Conservation (phyloP, 305 asterid species). For the Solanum hybrid region DNA sequence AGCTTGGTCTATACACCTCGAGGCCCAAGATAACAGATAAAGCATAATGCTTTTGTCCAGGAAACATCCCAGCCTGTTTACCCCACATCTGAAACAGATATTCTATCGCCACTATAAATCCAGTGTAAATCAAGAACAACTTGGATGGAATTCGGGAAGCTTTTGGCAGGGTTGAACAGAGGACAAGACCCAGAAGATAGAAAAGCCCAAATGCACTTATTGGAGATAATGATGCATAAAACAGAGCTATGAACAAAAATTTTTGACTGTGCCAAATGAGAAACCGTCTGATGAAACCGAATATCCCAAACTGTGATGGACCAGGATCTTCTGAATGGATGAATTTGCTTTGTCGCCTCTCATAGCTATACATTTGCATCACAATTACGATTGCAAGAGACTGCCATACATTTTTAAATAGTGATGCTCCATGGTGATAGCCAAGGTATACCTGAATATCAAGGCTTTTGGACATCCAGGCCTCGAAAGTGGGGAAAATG, state of each 20-base stretch:
- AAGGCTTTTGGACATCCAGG: slow-evolving; percentile 65
- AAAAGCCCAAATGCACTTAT: slow-evolving; percentile 80
- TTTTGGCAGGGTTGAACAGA: slow-evolving; percentile 69
- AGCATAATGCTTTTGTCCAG: slow-evolving; percentile 71
- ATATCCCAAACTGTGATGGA: slow-evolving; percentile 55
- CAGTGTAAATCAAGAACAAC: slow-evolving; percentile 71
- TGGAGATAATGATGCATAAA: slow-evolving; percentile 89
- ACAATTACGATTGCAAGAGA: slow-evolving; percentile 85
- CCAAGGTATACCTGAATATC: slow-evolving; percentile 65
- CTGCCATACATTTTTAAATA: slow-evolving; percentile 79
- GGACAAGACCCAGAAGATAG: slow-evolving; percentile 72
- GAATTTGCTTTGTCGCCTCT: slow-evolving; percentile 87
- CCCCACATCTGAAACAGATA: slow-evolving; percentile 99
- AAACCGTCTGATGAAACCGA: slow-evolving; percentile 69
- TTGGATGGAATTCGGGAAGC: slow-evolving; percentile 84
- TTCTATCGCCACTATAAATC: slow-evolving; percentile 61
- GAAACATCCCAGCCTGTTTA: slow-evolving; percentile 75
- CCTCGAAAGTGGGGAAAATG: slow-evolving; percentile 73
- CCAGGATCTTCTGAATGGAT: slow-evolving; percentile 47
- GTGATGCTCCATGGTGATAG: slow-evolving; percentile 57
- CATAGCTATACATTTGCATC: slow-evolving; percentile 99
- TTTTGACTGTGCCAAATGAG: slow-evolving; percentile 96
- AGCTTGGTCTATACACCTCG: slow-evolving; percentile 51
- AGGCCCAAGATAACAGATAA: slow-evolving; percentile 73
- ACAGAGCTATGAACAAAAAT: slow-evolving; percentile 60